Base-by-base conservation (phyloP, 2,329 filamentous ascomycete genomes). In the Geosmithia flava region DNA sequence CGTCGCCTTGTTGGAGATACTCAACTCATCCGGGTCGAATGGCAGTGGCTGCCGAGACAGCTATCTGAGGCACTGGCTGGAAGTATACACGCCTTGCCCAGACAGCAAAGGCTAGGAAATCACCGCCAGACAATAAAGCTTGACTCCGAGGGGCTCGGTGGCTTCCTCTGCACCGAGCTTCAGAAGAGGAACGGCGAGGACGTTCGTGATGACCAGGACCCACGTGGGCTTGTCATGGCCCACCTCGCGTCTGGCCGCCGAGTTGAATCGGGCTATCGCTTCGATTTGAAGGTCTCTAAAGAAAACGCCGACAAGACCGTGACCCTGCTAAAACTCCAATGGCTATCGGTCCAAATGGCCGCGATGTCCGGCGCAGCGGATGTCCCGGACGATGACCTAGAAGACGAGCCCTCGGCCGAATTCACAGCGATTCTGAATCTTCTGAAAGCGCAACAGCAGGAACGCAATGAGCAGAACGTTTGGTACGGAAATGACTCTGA, bases 151-250 rank as follows among this genome's bases (percentile, higher is more conserved):
- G 33, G 33, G 33, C 33, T 37, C 3, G 33, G 33, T 5, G 33
- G 13, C 11, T 37, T 37, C 11, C 33, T 37, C 10, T 16, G 33
- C 33, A 7, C 33, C 5, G 10, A 37, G 33, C 15, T 37, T 11
- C 33, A 37, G 33, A 37, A 37, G 10, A 37, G 6, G 33, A 52
- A 61, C 37, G 47, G 49, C 20, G 48, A 50, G 23, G 49, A 53
- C 16, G 47, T 62, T 10, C 59, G 33, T 3, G 33, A 13, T 13
- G 33, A 37, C 11, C 6, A 13, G 6, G 33, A 13, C 11, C 6
- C 5, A 3, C 6, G 33, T 11, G 33, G 33, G 11, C 6, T 7
- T 16, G 33, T 37, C 11, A 37, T 13, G 6, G 33, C 3, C 11
- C 11, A 7, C 6, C 33, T 37, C 33, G 33, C 3, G 6, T 13